Base-by-base conservation (phyloP, 139 green algal species). In the Chara braunii region DNA sequence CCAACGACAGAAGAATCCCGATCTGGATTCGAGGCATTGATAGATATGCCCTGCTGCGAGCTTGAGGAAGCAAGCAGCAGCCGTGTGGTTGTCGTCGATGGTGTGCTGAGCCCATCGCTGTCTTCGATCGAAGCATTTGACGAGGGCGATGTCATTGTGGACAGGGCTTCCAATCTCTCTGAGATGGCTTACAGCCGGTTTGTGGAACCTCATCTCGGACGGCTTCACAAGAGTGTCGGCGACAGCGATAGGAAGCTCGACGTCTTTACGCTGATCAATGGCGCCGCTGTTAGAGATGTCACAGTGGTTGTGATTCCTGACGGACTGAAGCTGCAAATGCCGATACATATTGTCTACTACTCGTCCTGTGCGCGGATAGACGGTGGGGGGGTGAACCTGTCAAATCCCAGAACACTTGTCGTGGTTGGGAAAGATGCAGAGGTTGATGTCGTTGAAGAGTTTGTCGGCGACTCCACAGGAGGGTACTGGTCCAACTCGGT, bases 191-290 rank as follows among this genome's bases (percentile, higher is more conserved):
- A 14, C 40, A n/a, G n/a, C 40, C 40, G 40, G 40, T n/a, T n/a
- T n/a, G n/a, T 48, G 40, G 18, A 26, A 26, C 40, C 18, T 48
- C n/a, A 48, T 48, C n/a, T 48, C 40, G n/a, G 40, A 26, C 40
- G n/a, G n/a, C n/a, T n/a, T 26, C 40, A 26, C 40, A 48, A n/a
- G n/a, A 26, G n/a, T n/a, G n/a, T 48, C 18, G 40, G 18, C 40
- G 18, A 26, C 18, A n/a, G n/a, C 40, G n/a, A 18, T 55, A 28
- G 33, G 53, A 34, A 28, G 23, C 56, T 71, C 57, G 65, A 74
- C 29, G 31, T 74, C 12, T 74, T 74, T n/a, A 26, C 65, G n/a
- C 37, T 43, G 2, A 40, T 74, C 1, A 74, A 74, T 50, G 65
- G 65, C 30, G 54, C 53, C 11, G 62, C 43, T 2, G 65, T 37